Evolutionary conservation across 2,329 filamentous ascomycete species (phyloP), one percentile per base, ranked within the genome.

Genomic region (Emmonsiellopsis sp.): DNA sequence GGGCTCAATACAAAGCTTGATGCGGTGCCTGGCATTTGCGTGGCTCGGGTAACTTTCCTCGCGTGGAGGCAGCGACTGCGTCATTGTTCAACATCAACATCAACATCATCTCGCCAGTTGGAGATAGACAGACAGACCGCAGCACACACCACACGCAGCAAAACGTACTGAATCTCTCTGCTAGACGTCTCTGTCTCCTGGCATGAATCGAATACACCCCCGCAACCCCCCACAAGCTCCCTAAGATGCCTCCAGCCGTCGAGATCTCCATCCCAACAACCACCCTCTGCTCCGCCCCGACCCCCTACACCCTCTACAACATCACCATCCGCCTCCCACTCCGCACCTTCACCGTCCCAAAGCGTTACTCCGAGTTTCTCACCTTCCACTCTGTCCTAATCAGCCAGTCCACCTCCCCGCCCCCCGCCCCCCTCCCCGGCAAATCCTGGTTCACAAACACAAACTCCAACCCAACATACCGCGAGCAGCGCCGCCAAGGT

Each of bases 281-380:
- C 13, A 64, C 66, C 17, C 62, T 66, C n/a, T 66, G 73, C 49
- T 62, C 65, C 49, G 60, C 68, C 40, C 58, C 69, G 54, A 79
- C 80, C 61, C 69, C 76, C 27, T 77, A 77, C 67, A 78, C 78
- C 11, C 64, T 78, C 60, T 85, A 85, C 70, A 78, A 82, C 58
- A 76, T 85, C 63, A 74, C 75, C 51, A 74, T 85, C 58, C 77
- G 81, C 42, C 77, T 84, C 17, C 81, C 82, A 1, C 75, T 84
- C 34, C 77, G 80, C 52, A 77, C 79, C 48, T 78, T 79, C 59
- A 79, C 74, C 43, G 67, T 83, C 53, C 74, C 73, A 45, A 85
- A 85, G 65, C 81, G 82, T 59, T 85, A 84, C 71, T 82, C 80
- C 50, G 82, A 85, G 66, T 85, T 85, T 66, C 65, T 71, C 43